These are phyloP conservation scores for Neophaeococcomyces aloes DNA, from an alignment of 2,329 filamentous ascomycete genomes.

Conservation along the genomic window DNA sequence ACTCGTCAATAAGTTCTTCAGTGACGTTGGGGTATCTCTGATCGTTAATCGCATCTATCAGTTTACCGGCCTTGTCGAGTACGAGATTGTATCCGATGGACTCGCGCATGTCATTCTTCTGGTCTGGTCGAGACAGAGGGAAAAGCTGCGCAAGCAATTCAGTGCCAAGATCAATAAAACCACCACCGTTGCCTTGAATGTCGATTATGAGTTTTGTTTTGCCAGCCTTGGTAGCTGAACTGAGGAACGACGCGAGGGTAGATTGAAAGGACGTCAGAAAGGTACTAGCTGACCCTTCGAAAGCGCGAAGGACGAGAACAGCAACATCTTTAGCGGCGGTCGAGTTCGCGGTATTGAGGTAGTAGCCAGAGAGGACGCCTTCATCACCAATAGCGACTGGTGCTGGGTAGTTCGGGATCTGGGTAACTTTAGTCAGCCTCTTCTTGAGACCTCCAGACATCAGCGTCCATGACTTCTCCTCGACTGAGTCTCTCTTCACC, in stretches of 20 bases:
- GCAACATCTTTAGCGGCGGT: constrained; percentile 33
- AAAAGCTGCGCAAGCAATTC: constrained; percentile 47
- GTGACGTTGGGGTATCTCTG: constrained; percentile 5
- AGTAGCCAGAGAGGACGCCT: constrained; percentile 35
- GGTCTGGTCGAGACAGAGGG: constrained; percentile 36
- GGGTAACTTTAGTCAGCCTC: too few species aligned
- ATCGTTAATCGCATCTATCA: constrained; percentile 14
- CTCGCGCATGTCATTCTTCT: constrained; percentile 38
- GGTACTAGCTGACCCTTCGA: constrained; percentile 23
- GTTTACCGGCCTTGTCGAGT: constrained; percentile 22
- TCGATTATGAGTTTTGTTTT: constrained; percentile 58
- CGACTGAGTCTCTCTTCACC: too few species aligned
- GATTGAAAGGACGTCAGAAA: constrained; percentile 28
- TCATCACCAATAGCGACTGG: constrained; percentile 26
- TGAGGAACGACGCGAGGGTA: constrained; percentile 36
- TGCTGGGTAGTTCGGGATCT: constrained; percentile 27
- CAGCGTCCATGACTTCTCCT: too few species aligned
- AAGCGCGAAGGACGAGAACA: constrained; percentile 35
- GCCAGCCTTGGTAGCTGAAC: constrained; percentile 33
- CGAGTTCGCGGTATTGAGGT: constrained; percentile 31
- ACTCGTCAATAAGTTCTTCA: not conserved
- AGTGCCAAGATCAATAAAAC: constrained; percentile 38
- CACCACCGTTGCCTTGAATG: constrained; percentile 51
- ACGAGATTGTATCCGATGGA: constrained; percentile 31
- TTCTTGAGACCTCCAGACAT: too few species aligned